Conservation (phyloP, 179 eudicot species). For the Patellifolia procumbens region DNA sequence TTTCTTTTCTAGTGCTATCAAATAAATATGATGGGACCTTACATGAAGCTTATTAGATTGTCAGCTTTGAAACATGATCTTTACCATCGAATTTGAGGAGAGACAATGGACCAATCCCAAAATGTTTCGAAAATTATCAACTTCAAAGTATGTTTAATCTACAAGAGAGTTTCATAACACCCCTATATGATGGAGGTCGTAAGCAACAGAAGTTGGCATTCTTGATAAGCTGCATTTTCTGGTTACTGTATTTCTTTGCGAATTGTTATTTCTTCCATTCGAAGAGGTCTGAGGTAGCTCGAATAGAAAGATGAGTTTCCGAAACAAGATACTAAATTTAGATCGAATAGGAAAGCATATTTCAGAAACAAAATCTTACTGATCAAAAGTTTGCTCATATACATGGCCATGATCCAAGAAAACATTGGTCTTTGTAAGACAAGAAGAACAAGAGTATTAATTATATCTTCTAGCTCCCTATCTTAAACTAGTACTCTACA, state of each 20-base stretch:
- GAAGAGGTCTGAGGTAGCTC: not conserved
- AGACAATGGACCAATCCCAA: no score
- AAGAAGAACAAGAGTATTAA: conserved; percentile 36
- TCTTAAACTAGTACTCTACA: not conserved
- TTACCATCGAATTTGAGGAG: no score
- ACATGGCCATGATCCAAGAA: conserved; percentile 6
- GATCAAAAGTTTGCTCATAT: conserved; percentile 2
- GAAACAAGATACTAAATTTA: not conserved
- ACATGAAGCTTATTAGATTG: no score
- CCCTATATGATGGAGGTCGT: no score
- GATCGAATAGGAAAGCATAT: not conserved
- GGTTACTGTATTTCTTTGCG: not conserved
- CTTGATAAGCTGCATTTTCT: no score
- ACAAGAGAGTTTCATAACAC: conserved; percentile 4
- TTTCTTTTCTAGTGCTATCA: no score
- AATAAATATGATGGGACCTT: no score
- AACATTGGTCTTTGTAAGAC: not conserved
- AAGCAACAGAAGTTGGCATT: no score
- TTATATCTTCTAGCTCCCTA: not conserved
- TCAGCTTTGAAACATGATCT: no score
- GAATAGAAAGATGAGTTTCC: not conserved
- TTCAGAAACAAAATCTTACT: not conserved
- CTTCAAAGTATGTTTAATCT: no score
- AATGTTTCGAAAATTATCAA: no score
- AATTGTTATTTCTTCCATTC: not conserved